These are phyloP conservation scores for Fraxinus nigra DNA, from an alignment of 305 asterid species.

Conservation along the genomic window DNA sequence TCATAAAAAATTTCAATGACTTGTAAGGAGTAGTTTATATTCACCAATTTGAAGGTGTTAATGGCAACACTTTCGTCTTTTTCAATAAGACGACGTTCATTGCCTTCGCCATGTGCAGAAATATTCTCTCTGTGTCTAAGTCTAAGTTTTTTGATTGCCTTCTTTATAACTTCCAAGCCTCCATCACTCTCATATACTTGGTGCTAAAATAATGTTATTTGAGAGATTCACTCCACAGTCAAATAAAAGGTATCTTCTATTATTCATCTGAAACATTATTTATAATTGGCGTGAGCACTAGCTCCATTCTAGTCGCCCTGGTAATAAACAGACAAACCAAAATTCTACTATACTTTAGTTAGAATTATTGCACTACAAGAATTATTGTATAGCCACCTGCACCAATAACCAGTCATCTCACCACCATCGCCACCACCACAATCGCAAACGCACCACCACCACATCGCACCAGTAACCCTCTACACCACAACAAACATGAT, in stretches of 20 bases:
- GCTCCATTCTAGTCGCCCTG: conserved; percentile 97
- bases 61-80: conserved; percentile 77
- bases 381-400: neutral
- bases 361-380: neutral
- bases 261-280: conserved; percentile 29
- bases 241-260: neutral
- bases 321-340: neutral
- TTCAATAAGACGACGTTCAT: conserved; percentile 88
- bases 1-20: neutral
- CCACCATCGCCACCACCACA: neutral
- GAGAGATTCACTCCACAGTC: neutral
- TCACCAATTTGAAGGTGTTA: conserved; percentile 38
- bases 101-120: conserved; percentile 91
- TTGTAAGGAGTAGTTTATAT: neutral
- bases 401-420: neutral
- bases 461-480: too few species aligned
- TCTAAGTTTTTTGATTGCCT: conserved; percentile 79
- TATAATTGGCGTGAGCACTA: conserved; percentile 90
- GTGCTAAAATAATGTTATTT: conserved; percentile 48
- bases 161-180: conserved; percentile 75
- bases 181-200: conserved; percentile 80
- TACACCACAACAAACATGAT: neutral
- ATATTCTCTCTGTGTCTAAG: conserved; percentile 78
- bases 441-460: neutral
- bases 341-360: neutral